Base-by-base conservation (phyloP, 495 filamentous ascomycete species). In the Opeltia flavorubescens region DNA sequence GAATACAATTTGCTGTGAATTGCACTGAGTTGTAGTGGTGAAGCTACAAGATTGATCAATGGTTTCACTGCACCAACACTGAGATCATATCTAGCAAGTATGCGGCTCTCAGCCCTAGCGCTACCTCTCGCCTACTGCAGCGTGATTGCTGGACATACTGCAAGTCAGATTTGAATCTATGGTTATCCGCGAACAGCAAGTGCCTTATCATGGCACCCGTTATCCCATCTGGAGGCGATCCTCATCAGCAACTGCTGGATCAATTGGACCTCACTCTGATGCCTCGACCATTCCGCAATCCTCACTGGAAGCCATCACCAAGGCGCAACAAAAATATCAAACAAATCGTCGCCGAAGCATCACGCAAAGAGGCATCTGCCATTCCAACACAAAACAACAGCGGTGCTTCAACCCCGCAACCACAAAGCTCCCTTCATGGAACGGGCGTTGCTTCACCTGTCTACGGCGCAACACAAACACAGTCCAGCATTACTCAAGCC, bases 321-420 rank as follows among this genome's bases (percentile, higher is more conserved):
- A 86, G 91, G 12, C 86, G 91, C 62, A 96, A 95, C 71, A 95
- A 95, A 68, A 95, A 93, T 58, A 80, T 96, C 64, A 96, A 96
- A 64, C 85, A 94, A 59, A 87, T 96, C 49, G 72, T 98, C 50
- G 79, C 86, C n/a, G 91, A 98, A 54, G 85, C 80, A 24, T 72
- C 82, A 20, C 78, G 86, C 30, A 88, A 87, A 59, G 81, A 89
- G 66, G 83, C 84, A 6, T 84, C 82, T 4, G 75, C 83, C 13
- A 70, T 87, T 52, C 77, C 76, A 7, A 91, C 86, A 0, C 85
- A 91, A 47, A 78, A 77, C 54, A 87, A 89, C 62, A 86, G 81
- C 59, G 86, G 88, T 50, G 68, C 77, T 20, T 83, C 74, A 0
- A 93, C 87, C 0, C 88, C 88, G 1, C 67, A 75, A 28, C 59